Conservation (phyloP, 805 yeast genomes). For the Zygotorulaspora danielsina region DNA sequence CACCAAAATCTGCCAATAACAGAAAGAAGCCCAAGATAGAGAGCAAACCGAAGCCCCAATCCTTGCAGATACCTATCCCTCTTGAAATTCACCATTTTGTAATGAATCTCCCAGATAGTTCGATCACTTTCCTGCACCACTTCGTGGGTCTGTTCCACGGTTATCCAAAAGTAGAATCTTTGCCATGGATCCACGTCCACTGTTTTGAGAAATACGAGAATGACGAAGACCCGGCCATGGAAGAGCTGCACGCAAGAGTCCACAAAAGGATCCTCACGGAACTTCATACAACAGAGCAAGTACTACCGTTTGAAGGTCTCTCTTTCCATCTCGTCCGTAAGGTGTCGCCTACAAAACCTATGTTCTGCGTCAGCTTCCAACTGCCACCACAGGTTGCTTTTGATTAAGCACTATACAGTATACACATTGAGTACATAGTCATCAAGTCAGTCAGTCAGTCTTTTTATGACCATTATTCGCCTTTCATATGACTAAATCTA, state of each 20-base stretch:
- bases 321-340: conserved; percentile 81
- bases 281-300: conserved; percentile 43
- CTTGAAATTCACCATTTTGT: conserved; percentile 58
- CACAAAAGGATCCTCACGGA: conserved; percentile 48
- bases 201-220: conserved; percentile 89
- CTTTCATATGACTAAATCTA: conserved; percentile 1
- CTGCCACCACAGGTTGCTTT: conserved; percentile 56
- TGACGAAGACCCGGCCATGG: conserved; percentile 64
- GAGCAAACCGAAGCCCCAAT: conserved; percentile 41
- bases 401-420: background rate
- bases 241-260: conserved; percentile 64
- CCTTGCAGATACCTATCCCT: conserved; percentile 35
- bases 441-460: background rate
- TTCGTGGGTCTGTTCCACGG: conserved; percentile 64
- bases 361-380: conserved; percentile 82
- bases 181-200: conserved; percentile 81
- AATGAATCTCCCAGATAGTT: conserved; percentile 95
- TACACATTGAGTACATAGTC: background rate
- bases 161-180: conserved; percentile 39
- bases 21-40: conserved; percentile 37
- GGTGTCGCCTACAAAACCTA: conserved; percentile 95
- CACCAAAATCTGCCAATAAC: conserved; percentile 29
- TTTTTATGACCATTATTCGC: background rate
- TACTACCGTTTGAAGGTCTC: conserved; percentile 45
- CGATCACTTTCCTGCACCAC: conserved; percentile 74